Conservation (phyloP, 805 yeast genomes). For the Ogataea dorogensis region DNA sequence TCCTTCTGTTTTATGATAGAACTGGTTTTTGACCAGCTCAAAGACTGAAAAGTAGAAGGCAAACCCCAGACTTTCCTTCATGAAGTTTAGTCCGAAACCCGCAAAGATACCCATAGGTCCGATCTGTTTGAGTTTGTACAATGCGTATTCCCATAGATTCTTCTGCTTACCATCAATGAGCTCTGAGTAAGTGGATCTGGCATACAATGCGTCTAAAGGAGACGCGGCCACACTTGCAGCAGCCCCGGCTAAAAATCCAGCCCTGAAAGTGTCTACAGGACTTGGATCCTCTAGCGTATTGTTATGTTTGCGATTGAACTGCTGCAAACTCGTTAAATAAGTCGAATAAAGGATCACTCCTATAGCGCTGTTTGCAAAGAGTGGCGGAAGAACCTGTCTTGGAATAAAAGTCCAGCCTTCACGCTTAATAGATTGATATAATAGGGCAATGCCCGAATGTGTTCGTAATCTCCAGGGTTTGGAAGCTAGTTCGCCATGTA, state of each 20-base stretch:
- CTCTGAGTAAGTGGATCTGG: conserved; percentile 77
- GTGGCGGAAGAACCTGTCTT: conserved; percentile 80
- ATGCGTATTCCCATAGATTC: conserved; percentile 76
- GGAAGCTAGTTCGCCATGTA: conserved; percentile 43
- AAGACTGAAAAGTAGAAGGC: conserved; percentile 81
- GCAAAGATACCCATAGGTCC: conserved; percentile 88
- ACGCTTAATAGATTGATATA: conserved; percentile 64
- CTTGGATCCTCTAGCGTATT: conserved; percentile 29
- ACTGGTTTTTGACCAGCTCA: conserved; percentile 73
- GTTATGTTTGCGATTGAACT: conserved; percentile 28
- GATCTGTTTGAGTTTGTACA: conserved; percentile 62
- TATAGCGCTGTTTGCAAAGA: conserved; percentile 84
- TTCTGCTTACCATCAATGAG: conserved; percentile 64
- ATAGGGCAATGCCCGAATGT: conserved; percentile 76
- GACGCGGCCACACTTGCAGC: conserved; percentile 90
- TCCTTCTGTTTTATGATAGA: conserved; percentile 47
- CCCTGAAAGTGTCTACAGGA: conserved; percentile 61
- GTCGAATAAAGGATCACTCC: conserved; percentile 85
- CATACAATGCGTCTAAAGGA: conserved; percentile 87
- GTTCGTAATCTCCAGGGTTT: conserved; percentile 58
- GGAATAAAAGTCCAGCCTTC: conserved; percentile 90
- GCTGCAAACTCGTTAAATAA: conserved; percentile 57
- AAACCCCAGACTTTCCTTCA: conserved; percentile 81
- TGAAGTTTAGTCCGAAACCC: conserved; percentile 73
- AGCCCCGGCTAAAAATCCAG: conserved; percentile 86